Base-by-base conservation (phyloP, 2,329 filamentous ascomycete genomes). In the Trichoderma atrobrunneum region DNA sequence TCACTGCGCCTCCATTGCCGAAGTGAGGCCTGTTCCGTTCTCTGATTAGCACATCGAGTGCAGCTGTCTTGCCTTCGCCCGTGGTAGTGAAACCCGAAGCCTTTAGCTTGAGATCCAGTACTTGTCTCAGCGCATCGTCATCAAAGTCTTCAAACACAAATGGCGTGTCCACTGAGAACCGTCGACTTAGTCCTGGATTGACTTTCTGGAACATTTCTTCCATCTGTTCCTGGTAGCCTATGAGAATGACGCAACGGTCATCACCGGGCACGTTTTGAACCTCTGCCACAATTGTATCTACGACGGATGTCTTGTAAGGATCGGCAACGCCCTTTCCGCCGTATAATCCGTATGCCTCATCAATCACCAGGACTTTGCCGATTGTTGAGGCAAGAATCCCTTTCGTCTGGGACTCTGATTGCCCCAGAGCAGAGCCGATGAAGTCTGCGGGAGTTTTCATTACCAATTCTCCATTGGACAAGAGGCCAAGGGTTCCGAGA, bases 351-450 rank as follows among this genome's bases (percentile, higher is more conserved):
- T 95, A 95, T 0, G 92, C 92, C 77, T 96, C 93, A 73, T 95
- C 93, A 3, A 95, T 94, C 16, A 95, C 88, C 0, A 95, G 85
- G 0, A 95, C 91, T 74, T 95, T 95, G 0, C 93, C 93, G 0
- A 86, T 74, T 0, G 91, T 89, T 0, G 89, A 82, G 0, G 87
- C 88, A 0, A 95, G 83, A 7, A 95, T 94, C 0, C 84, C 90
- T 74, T 93, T 95, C 0, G 92, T 95, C 39, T 90, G 88, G 2
- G 86, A 83, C 78, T 95, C 92, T 0, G 92, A 94, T 1, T 86
- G 82, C 0, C 93, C 93, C 0, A 95, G 73, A 0, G 78, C 83
- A 10, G 79, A 81, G 0, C 91, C 92, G 1, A 94, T 82, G 76
- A 95, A 95, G 75, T 95, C 93, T 0, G 92, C 82, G 0, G 92